phyloP scores from a whole-genome alignment of 2,329 filamentous ascomycete species.

The Xylaria multiplex region DNA sequence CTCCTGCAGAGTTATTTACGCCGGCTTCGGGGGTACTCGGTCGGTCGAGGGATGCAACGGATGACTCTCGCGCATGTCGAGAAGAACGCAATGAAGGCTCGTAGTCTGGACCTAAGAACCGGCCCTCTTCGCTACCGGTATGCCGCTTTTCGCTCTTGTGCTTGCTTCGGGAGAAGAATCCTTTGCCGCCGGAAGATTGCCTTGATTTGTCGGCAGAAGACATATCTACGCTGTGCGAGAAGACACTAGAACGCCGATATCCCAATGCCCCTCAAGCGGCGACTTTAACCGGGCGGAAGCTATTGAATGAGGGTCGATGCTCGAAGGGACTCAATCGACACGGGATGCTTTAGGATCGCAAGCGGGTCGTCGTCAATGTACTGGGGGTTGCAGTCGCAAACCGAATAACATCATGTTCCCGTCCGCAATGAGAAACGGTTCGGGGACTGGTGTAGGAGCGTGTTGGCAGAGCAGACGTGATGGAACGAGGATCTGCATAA shows the following conservation, averaged over 20 bases:
- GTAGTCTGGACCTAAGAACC: conserved; percentile 66
- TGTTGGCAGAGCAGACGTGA: conserved; percentile 35
- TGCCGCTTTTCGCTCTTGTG: conserved; percentile 76
- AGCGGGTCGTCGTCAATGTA: conserved; percentile 52
- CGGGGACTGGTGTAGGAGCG: conserved; percentile 40
- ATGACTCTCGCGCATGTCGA: conserved; percentile 78
- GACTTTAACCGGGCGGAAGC: conserved; percentile 31
- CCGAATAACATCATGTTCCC: conserved; percentile 56
- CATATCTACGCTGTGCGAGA: conserved; percentile 53
- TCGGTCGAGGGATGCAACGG: conserved; percentile 75
- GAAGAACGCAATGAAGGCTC: conserved; percentile 76
- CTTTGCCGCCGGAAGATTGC: conserved; percentile 77
- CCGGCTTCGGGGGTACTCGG: conserved; percentile 71
- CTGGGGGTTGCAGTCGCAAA: conserved; percentile 53
- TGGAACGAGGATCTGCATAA: conserved; percentile 46
- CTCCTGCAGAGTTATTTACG: conserved; percentile 79
- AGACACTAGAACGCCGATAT: conserved; percentile 45
- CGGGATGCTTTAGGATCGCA: conserved; percentile 25
- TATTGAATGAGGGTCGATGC: conserved; percentile 35
- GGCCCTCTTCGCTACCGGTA: conserved; percentile 67
- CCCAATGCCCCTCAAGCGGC: conserved; percentile 40
- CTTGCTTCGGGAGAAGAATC: conserved; percentile 90
- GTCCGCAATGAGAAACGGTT: conserved; percentile 33
- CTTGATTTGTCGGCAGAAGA: conserved; percentile 79
- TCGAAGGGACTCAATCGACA: conserved; percentile 26